These are phyloP conservation scores for Backusella sp. DNA, from an alignment of 192 early-diverging fungal genomes.

Conservation along the genomic window DNA sequence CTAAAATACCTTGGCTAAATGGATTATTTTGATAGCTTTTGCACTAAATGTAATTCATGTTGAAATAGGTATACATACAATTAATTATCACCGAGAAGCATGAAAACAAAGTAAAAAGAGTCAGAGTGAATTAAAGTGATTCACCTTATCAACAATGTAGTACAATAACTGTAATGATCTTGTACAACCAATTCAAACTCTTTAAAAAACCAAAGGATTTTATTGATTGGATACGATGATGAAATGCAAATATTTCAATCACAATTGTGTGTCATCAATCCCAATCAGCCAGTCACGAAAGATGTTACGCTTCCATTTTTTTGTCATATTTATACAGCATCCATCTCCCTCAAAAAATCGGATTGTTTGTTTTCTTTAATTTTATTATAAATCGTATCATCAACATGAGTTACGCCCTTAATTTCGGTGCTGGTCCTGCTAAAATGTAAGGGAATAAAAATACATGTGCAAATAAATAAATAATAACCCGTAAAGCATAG, in stretches of 20 bases:
- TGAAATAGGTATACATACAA: too few relatives aligned
- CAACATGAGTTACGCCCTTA: constrained; percentile 48
- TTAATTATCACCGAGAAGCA: too few relatives aligned
- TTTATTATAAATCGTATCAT: neutral
- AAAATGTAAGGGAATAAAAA: constrained; percentile 50
- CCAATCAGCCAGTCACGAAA: constrained; percentile 10
- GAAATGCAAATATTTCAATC: neutral
- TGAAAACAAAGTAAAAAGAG: too few relatives aligned
- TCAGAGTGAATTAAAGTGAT: neutral
- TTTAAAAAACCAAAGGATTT: neutral
- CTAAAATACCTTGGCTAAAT: too few relatives aligned
- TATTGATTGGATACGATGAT: neutral
- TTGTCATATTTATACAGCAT: neutral
- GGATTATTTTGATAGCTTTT: too few relatives aligned
- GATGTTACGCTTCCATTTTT: neutral
- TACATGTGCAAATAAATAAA: neutral
- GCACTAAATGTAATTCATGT: too few relatives aligned
- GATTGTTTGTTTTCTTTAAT: neutral
- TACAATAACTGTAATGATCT: neutral
- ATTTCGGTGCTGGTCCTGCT: constrained; percentile 92
- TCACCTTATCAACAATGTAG: neutral
- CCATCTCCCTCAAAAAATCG: neutral
- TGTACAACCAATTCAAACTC: neutral
- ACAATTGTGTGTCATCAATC: constrained; percentile 3
- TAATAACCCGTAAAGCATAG: neutral